Conservation (phyloP, 495 filamentous ascomycete species). For the Podospora tetraspora region DNA sequence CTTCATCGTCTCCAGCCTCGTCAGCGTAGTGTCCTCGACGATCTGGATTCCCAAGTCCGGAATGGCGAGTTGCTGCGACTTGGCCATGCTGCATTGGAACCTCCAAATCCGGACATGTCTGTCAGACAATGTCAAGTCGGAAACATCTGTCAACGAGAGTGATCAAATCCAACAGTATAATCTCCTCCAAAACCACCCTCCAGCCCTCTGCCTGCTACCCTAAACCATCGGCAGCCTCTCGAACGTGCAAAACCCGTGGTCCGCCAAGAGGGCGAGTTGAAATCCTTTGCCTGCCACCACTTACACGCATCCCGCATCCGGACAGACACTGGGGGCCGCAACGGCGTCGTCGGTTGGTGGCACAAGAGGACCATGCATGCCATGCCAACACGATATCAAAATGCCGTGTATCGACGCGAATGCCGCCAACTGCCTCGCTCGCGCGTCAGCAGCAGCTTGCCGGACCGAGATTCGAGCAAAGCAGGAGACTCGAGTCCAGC, state of each 20-base stretch:
- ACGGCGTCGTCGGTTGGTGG: background rate
- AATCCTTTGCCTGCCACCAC: background rate
- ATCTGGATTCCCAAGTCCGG: background rate
- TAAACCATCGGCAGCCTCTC: background rate
- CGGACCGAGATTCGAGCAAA: background rate
- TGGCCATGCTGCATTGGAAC: background rate
- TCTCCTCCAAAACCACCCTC: background rate
- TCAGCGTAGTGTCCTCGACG: background rate
- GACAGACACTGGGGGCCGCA: too few species aligned
- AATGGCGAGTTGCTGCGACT: background rate
- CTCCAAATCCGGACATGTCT: background rate
- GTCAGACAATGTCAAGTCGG: background rate
- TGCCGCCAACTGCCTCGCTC: background rate
- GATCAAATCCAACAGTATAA: background rate
- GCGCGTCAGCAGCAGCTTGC: background rate
- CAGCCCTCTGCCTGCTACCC: background rate
- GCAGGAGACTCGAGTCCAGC: background rate
- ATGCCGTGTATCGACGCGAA: background rate
- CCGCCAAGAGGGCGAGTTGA: background rate
- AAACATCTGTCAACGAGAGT: background rate
- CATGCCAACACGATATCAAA: background rate
- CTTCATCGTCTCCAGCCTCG: background rate
- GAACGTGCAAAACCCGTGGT: background rate
- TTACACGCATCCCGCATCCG: background rate
- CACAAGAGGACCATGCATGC: background rate